Evolutionary conservation across 2,329 filamentous ascomycete species (phyloP), one percentile per base, ranked within the genome.

Genomic region (Chrysosporium keratinophilum): DNA sequence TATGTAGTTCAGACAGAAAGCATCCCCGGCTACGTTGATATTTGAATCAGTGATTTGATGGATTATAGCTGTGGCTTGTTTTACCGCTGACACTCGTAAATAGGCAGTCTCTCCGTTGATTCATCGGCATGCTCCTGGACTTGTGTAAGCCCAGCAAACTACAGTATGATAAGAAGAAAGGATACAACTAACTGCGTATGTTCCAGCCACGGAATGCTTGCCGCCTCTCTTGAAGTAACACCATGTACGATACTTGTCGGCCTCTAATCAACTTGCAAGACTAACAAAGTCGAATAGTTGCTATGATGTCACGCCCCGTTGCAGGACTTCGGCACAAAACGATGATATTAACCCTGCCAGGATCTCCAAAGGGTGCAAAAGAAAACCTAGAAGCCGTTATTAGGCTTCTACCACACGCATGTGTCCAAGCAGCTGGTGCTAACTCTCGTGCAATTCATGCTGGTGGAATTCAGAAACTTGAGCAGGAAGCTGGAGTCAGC

Each of bases 331-430:
- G 93, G 33, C 84, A 91, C 58, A 82, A 82, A 56, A 84, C 88
- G 0, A 70, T 98, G 50, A 85, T 98, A 20, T 72, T 96, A 57
- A 98, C 93, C 0, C 74, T 98, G 2, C 93, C 93, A 0, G 93
- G 93, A 1, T 97, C 91, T 0, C 93, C 93, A 0, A 97, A 97
- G 68, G 93, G 90, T 1, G 93, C 93, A 7, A 87, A 83, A 64
- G 93, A 98, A 73, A 98, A 97, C 64, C 78, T 98, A 0, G 83
- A 93, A 64, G 84, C 90, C 1, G 77, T 98, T 5, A 74, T 98
- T 57, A 94, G 89, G 65, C 82, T 91, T n/a, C 72, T 98, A 5
- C 90, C 91, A 0, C 93, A 98, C 70, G 93, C 93, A n/a, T 98
- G 93, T 61, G 73, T 87, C 6, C 91, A 97, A 72, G 87, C 88